These are phyloP conservation scores for Dalbergia cochinchinensis DNA, from an alignment of 306 rosid genomes.

Conservation along the genomic window DNA sequence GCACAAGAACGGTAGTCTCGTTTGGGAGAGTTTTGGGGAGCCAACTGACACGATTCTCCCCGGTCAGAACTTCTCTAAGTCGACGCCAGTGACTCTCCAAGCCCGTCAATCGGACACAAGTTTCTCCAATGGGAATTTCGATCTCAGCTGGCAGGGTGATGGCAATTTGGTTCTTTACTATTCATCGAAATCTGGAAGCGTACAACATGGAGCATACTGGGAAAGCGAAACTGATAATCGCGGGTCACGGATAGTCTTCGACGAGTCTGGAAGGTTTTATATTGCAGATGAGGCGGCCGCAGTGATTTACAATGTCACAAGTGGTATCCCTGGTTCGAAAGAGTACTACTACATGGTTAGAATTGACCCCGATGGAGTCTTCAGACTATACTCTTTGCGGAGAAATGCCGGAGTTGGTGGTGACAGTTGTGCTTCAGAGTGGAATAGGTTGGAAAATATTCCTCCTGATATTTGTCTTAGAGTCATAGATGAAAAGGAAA, in stretches of 20 bases:
- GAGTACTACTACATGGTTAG: conserved; percentile 47
- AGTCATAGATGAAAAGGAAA: too few relatives aligned
- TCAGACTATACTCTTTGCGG: not conserved
- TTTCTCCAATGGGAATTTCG: conserved; percentile 44
- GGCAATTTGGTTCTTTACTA: conserved; percentile 17
- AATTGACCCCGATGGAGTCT: not conserved
- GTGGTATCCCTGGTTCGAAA: not conserved
- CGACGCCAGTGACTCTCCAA: not conserved
- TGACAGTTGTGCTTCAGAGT: not conserved
- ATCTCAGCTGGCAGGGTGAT: conserved; percentile 20
- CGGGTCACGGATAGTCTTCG: conserved; percentile 24
- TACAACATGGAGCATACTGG: conserved; percentile 16
- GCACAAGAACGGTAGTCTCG: too few relatives aligned
- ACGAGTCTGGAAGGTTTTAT: conserved; percentile 42
- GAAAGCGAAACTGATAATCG: not conserved
- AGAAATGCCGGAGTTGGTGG: too few relatives aligned
- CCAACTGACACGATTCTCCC: conserved; percentile 48
- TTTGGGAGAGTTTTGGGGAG: not conserved
- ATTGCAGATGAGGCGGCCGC: not conserved
- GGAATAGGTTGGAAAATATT: not conserved
- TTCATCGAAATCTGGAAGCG: not conserved
- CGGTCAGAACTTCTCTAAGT: conserved; percentile 37
- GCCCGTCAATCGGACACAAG: conserved; percentile 26
- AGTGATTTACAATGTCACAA: not conserved
- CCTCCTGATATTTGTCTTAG: too few relatives aligned